These are phyloP conservation scores for Dactylonectria macrodidyma DNA, from an alignment of 2,329 filamentous ascomycete genomes.

Conservation along the genomic window DNA sequence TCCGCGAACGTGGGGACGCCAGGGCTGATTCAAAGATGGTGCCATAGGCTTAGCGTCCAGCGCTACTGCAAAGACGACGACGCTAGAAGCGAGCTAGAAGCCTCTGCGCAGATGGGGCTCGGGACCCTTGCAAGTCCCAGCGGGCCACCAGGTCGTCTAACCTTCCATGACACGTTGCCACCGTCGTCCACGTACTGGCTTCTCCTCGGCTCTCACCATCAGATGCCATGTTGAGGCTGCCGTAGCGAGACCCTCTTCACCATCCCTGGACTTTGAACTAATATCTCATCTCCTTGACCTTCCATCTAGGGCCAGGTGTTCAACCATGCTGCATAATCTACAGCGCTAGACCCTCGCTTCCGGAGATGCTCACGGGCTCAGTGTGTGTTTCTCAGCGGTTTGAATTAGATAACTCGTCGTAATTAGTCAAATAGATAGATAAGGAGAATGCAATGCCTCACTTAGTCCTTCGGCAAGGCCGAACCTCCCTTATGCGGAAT, in stretches of 20 bases:
- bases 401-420: neutral
- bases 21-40: neutral
- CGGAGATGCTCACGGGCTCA: neutral
- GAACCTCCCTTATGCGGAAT: conserved; percentile 3
- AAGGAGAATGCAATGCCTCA: neutral
- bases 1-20: conserved; percentile 5
- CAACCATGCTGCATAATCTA: neutral
- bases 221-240: neutral
- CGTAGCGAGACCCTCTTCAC: neutral
- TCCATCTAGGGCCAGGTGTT: conserved; percentile 2
- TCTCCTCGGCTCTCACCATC: conserved; percentile 4
- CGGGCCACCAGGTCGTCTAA: too few relatives aligned
- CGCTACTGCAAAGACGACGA: neutral
- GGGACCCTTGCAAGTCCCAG: too few relatives aligned
- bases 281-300: conserved; percentile 5
- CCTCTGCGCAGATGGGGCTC: too few relatives aligned
- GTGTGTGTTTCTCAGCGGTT: neutral
- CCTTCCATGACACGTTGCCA: too few relatives aligned
- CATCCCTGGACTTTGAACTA: neutral
- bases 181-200: neutral
- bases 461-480: conserved; percentile 8
- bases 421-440: neutral
- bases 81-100: neutral
- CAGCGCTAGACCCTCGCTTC: neutral
- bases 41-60: neutral